These are phyloP conservation scores for Colletotrichum tropicale DNA, from an alignment of 2,329 filamentous ascomycete species.

Conservation along the genomic window DNA sequence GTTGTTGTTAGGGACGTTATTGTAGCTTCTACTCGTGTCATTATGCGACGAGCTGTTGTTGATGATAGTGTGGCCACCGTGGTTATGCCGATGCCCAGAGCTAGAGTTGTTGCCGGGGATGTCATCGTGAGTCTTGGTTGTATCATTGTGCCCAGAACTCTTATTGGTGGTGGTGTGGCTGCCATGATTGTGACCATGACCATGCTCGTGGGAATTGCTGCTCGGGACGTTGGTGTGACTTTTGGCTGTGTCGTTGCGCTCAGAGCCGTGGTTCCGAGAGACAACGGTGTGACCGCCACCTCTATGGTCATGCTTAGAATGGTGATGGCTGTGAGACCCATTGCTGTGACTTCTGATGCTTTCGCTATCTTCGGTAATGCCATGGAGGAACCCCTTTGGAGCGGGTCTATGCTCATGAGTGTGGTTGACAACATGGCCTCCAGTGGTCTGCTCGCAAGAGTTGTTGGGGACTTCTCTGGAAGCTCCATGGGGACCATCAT, in stretches of 20 bases:
- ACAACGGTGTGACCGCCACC: accelerated
- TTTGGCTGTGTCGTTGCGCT: accelerated
- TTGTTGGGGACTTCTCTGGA: neutral
- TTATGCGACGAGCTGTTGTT: neutral
- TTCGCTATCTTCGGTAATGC: neutral
- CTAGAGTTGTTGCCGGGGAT: neutral
- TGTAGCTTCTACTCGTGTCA: neutral
- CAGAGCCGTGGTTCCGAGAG: neutral
- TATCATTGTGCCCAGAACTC: neutral
- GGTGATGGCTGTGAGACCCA: neutral
- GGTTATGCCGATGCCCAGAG: neutral
- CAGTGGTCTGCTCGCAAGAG: neutral
- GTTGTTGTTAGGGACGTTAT: neutral
- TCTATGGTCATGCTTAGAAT: neutral
- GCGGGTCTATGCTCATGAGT: neutral
- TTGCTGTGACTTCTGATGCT: neutral
- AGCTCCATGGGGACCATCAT: neutral
- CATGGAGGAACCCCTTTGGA: neutral
- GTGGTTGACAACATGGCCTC: neutral
- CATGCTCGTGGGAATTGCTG: neutral
- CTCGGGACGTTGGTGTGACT: neutral
- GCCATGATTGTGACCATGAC: neutral
- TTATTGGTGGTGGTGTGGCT: neutral
- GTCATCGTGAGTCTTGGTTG: accelerated
- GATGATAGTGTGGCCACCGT: neutral